Conservation (phyloP, 768 basidiomycete species). For the Stropharia rugosoannulata region DNA sequence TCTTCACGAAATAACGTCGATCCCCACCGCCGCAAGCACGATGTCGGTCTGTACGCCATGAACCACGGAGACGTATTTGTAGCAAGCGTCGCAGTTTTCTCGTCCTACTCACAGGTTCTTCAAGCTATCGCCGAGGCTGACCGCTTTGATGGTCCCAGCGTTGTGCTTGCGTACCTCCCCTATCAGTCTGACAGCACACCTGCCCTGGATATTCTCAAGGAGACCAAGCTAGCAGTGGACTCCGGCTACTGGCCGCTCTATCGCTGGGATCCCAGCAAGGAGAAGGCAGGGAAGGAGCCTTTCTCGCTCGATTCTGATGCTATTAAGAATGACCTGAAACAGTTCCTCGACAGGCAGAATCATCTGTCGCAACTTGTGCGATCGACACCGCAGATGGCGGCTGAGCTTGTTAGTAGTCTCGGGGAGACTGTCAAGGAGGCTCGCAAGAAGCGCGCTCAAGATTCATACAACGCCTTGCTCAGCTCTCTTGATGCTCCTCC, state of each 20-base stretch:
- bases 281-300: constrained; percentile 70
- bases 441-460: constrained; percentile 75
- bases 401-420: constrained; percentile 79
- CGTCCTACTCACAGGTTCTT: constrained; percentile 92
- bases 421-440: constrained; percentile 86
- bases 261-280: constrained; percentile 93
- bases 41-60: constrained; percentile 97
- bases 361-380: constrained; percentile 92
- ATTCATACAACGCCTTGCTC: constrained; percentile 82
- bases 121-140: constrained; percentile 93
- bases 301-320: constrained; percentile 93
- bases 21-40: constrained; percentile 84
- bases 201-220: constrained; percentile 91
- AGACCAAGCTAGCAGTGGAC: constrained; percentile 96
- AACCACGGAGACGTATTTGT: constrained; percentile 98
- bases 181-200: constrained; percentile 74
- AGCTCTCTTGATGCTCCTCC: constrained; percentile 87
- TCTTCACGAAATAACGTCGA: constrained; percentile 69
- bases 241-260: constrained; percentile 98
- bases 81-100: constrained; percentile 93
- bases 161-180: constrained; percentile 93
- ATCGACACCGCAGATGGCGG: constrained; percentile 75
- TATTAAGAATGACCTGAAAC: constrained; percentile 89
- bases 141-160: constrained; percentile 82
- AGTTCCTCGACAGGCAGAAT: constrained; percentile 95